Evolutionary conservation across 257 asterid genomes (phyloP), one percentile per base, ranked within the genome.

Genomic region (Capsicum chinense): DNA sequence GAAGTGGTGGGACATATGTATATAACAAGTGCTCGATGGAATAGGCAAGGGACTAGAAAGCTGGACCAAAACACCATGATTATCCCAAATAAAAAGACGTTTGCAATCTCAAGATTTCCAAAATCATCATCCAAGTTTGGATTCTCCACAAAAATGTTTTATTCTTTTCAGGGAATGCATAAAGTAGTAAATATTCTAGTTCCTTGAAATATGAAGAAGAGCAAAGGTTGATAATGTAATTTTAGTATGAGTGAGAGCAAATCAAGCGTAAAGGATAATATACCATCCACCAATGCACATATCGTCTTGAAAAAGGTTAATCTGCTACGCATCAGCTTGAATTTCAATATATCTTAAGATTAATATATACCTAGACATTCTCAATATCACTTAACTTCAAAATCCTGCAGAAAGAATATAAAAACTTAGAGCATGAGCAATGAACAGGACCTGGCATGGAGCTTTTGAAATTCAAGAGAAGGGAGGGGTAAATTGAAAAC

Each of bases 51-150:
- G 0, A 1, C 33, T 26, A 26, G 33, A 0, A 26, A 26, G 33
- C 33, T 26, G 7, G 42, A 39, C 60, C 44, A 50, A 48, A 64
- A 71, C 14, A 71, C 58, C 58, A 71, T 3, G 37, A 71, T 11
- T 73, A 73, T 73, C 39, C n/a, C 10, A n/a, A n/a, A 39, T 0
- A 16, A 2, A n/a, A 26, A 26, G 33, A 26, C 1, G 14, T 9
- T n/a, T 10, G 59, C 59, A 19, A 48, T 73, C 19, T 73, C 39
- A n/a, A 47, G 79, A 71, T 44, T 71, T 71, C 79, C 42, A 48
- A 73, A n/a, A 73, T 73, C 59, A 48, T 19, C 80, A 73, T 73
- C 42, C 42, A 73, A 19, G 39, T 73, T 73, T 68, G 26, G 26
- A 15, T 68, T 39, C 52, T 39, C 52, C 54, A 7, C 13, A 11